Evolutionary conservation across 768 basidiomycete species (phyloP), one percentile per base, ranked within the genome.

Genomic region (Tricholoma sp.): DNA sequence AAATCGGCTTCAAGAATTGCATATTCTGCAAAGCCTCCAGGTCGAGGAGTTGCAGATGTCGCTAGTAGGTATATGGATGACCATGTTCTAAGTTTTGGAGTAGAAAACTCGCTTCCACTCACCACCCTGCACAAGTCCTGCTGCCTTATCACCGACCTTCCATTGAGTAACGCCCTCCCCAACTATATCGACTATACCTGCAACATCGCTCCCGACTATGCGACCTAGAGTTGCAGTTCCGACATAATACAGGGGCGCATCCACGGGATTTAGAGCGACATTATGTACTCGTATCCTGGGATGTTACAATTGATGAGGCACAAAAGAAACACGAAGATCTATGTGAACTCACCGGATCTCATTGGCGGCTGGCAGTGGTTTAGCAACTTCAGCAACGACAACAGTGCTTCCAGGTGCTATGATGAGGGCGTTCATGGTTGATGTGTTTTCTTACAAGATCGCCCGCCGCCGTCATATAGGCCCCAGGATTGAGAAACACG

Each of bases 1-100:
- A 72, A 60, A 55, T 73, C 71, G 7, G 64, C 65, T 47, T 72
- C 72, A 7, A 73, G 52, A 18, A 70, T 63, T 9, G 68, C 66
- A 52, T 66, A 73, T 58, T 71, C 66, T n/a, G 71, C 68, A 55
- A 73, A 73, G 18, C 65, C 72, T 29, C 72, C 71, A 7, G 72
- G 71, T 17, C 67, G 63, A 28, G 60, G 59, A 34, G 68, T 72
- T 6, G 57, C 64, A 29, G 69, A 70, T 6, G 72, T 72, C 9
- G 71, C 71, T 73, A 47, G n/a, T n/a, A n/a, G n/a, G n/a, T n/a
- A n/a, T n/a, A n/a, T n/a, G n/a, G n/a, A 4, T 60, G 11, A 44
- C 44, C 17, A 41, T 6, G 47, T 10, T 0, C 15, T 44, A 18
- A 13, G 48, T 44, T 18, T 1, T 24, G 24, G 11, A 11, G 13